These are phyloP conservation scores for Atkinsonella texensis DNA, from an alignment of 2,329 filamentous ascomycete genomes.

Conservation along the genomic window DNA sequence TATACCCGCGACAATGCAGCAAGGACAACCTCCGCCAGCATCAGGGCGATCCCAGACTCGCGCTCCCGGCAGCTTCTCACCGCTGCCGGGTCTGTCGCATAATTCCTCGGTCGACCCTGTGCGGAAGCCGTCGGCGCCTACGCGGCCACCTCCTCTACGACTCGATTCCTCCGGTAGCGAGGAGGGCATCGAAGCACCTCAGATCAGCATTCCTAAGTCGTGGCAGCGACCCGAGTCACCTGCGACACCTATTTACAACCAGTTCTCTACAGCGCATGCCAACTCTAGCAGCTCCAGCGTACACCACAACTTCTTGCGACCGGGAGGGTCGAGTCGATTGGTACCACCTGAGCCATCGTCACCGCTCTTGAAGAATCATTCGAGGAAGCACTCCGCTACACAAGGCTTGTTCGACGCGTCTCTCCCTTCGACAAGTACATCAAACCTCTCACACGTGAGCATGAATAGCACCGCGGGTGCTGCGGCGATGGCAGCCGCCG, in stretches of 20 bases:
- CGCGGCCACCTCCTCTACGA: conserved; percentile 22
- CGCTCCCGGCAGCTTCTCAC: conserved; percentile 45
- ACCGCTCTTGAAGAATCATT: conserved; percentile 30
- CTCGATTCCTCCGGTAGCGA: conserved; percentile 20
- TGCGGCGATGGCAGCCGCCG: conserved; percentile 21
- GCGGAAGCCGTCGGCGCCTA: conserved; percentile 13
- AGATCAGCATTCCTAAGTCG: conserved; percentile 34
- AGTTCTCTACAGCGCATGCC: conserved; percentile 30
- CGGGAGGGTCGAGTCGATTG: conserved; percentile 22
- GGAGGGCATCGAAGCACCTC: conserved; percentile 13
- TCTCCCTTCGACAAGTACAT: conserved; percentile 48
- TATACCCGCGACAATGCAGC: conserved; percentile 32
- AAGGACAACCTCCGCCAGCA: conserved; percentile 16
- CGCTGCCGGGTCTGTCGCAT: conserved; percentile 27
- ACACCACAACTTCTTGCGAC: conserved; percentile 48
- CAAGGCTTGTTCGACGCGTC: conserved; percentile 68
- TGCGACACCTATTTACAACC: conserved; percentile 35
- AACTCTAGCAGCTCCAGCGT: conserved; percentile 34
- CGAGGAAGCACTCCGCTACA: conserved; percentile 57
- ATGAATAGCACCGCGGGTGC: conserved; percentile 30
- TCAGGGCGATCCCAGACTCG: conserved; percentile 28
- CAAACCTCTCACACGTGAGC: conserved; percentile 40
- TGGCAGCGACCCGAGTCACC: conserved; percentile 27
- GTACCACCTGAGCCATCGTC: conserved; percentile 17
- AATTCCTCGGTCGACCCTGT: conserved; percentile 16